Conservation (phyloP, 2,329 filamentous ascomycete genomes). For the Elsinoe arachidis region DNA sequence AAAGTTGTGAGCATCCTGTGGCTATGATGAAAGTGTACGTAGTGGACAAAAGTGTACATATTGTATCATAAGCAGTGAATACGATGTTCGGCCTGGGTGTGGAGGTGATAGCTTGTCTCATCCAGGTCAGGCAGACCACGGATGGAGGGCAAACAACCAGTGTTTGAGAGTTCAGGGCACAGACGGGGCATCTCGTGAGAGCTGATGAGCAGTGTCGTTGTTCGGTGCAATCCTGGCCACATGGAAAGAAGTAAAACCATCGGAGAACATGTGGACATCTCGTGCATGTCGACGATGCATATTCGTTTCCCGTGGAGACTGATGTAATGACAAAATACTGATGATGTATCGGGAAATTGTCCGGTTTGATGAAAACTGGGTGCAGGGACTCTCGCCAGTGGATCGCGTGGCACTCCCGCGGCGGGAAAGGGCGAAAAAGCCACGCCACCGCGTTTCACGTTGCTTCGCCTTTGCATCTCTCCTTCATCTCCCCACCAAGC, state of each 20-base stretch:
- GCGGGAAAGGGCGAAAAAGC: not conserved
- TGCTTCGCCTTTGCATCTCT: not conserved
- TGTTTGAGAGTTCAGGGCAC: not conserved
- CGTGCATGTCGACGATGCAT: no score
- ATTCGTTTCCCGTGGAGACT: not conserved
- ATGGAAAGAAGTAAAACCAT: no score
- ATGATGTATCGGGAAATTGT: not conserved
- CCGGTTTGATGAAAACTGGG: not conserved
- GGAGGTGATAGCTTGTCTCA: slow-evolving; percentile 6
- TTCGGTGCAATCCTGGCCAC: no score
- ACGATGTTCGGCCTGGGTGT: not conserved
- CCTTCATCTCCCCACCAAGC: not conserved
- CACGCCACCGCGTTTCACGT: slow-evolving; percentile 2
- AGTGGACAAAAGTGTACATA: slow-evolving; percentile 3
- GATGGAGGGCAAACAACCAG: not conserved
- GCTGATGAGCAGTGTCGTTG: not conserved
- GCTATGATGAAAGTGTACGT: not conserved
- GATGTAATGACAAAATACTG: not conserved
- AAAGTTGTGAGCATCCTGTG: slow-evolving; percentile 23
- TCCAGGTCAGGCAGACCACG: not conserved
- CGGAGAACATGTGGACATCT: no score
- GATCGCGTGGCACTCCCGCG: not conserved
- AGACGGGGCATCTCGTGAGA: not conserved
- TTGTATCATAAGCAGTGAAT: slow-evolving; percentile 3
- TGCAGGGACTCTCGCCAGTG: not conserved